These are phyloP conservation scores for Gnomoniopsis smithogilvyi DNA, from an alignment of 2,329 filamentous ascomycete genomes.

Conservation along the genomic window DNA sequence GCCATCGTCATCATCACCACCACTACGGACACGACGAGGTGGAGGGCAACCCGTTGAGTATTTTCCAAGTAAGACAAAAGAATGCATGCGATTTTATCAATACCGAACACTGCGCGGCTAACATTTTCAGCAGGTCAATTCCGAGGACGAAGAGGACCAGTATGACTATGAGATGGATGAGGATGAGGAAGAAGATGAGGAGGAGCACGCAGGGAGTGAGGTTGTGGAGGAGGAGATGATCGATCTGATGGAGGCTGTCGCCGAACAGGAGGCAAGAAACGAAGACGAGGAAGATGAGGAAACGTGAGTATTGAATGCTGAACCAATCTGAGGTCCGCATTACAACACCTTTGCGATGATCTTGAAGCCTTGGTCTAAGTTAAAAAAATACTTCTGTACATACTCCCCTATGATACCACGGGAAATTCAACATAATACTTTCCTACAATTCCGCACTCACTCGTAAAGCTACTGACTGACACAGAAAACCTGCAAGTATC, in stretches of 20 bases:
- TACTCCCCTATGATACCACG: too few species aligned
- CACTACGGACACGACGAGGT: neutral
- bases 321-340: too few species aligned
- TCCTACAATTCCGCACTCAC: too few species aligned
- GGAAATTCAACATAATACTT: too few species aligned
- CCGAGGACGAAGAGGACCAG: slow-evolving; percentile 19
- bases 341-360: too few species aligned
- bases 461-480: too few species aligned
- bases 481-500: too few species aligned
- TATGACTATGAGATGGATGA: slow-evolving; percentile 19
- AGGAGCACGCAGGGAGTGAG: slow-evolving; percentile 16
- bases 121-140: slow-evolving; percentile 5
- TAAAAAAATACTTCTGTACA: too few species aligned
- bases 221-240: neutral
- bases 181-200: slow-evolving; percentile 22
- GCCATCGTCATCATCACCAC: neutral
- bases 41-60: neutral
- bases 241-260: neutral
- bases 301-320: too few species aligned
- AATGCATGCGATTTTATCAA: neutral
- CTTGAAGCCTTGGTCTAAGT: too few species aligned
- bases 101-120: neutral
- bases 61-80: slow-evolving; percentile 9
- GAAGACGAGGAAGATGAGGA: neutral
- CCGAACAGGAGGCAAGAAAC: neutral